Evolutionary conservation across 495 filamentous ascomycete genomes (phyloP).

Genomic region (Penicillium pancosmium): DNA sequence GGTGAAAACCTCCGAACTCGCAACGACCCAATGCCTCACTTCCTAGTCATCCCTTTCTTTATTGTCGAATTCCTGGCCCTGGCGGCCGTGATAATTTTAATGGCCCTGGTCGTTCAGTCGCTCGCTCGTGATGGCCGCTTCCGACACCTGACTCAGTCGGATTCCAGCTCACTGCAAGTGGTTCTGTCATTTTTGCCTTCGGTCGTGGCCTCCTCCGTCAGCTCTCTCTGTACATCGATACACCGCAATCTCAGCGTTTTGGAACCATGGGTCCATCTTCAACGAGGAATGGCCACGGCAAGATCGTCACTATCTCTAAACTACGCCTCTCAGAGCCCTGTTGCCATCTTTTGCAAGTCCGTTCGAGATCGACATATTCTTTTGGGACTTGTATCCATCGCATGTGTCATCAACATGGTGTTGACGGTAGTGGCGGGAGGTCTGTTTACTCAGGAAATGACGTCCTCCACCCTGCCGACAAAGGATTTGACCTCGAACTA

Average conservation of each 20-base stretch:
- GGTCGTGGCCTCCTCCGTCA: conserved; percentile 40
- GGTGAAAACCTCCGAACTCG: conserved; percentile 28
- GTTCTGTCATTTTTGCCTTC: conserved; percentile 43
- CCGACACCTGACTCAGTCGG: conserved; percentile 38
- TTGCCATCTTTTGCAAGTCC: conserved; percentile 37
- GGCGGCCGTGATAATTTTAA: conserved; percentile 38
- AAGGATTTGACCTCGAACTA: conserved; percentile 34
- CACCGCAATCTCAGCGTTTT: conserved; percentile 45
- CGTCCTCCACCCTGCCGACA: conserved; percentile 31
- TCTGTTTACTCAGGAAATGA: conserved; percentile 42
- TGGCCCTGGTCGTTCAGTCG: conserved; percentile 36
- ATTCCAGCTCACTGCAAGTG: conserved; percentile 41
- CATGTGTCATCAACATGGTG: conserved; percentile 39
- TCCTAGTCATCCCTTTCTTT: conserved; percentile 45
- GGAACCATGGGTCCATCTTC: conserved; percentile 50
- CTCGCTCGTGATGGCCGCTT: conserved; percentile 38
- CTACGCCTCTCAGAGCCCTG: conserved; percentile 43
- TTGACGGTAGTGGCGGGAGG: conserved; percentile 43
- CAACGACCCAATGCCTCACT: conserved; percentile 44
- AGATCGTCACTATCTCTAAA: conserved; percentile 39
- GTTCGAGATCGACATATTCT: conserved; percentile 36
- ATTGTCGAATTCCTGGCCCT: conserved; percentile 42
- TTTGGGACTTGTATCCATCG: conserved; percentile 36
- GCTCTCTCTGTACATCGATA: conserved; percentile 43
- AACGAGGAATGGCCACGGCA: conserved; percentile 38